These are phyloP conservation scores for Schwanniomyces sp. DNA, from an alignment of 805 yeast species.

Conservation along the genomic window DNA sequence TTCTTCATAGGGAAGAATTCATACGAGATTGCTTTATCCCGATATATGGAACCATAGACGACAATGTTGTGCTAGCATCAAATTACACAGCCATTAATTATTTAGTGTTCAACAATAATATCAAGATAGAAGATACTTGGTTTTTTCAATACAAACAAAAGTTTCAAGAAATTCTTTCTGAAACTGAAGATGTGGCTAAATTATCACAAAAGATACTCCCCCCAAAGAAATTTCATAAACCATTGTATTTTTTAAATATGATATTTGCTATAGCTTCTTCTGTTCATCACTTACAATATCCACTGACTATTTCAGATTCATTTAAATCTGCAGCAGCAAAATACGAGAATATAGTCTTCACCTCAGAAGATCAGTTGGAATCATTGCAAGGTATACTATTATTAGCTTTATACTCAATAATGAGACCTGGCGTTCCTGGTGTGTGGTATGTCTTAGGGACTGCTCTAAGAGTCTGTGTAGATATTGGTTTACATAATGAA, in stretches of 20 bases:
- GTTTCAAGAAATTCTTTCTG: conserved; percentile 16
- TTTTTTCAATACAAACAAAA: conserved; percentile 38
- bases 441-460: conserved; percentile 91
- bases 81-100: conserved; percentile 49
- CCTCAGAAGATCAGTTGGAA: conserved; percentile 63
- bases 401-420: conserved; percentile 68
- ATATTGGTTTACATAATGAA: conserved; percentile 81
- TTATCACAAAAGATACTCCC: conserved; percentile 39
- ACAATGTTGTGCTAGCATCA: conserved; percentile 57
- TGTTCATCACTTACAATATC: conserved; percentile 66
- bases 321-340: conserved; percentile 65
- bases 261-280: conserved; percentile 81
- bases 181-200: conserved; percentile 24
- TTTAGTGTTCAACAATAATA: conserved; percentile 16
- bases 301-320: conserved; percentile 64
- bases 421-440: conserved; percentile 89
- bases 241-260: conserved; percentile 71
- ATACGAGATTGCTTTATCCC: conserved; percentile 69
- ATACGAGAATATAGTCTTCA: conserved; percentile 56
- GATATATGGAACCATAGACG: conserved; percentile 68
- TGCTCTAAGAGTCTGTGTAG: conserved; percentile 77
- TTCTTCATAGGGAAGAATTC: conserved; percentile 79
- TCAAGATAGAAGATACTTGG: conserved; percentile 45
- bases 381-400: conserved; percentile 70
- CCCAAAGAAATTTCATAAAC: conserved; percentile 49